Evolutionary conservation across 2,329 filamentous ascomycete genomes (phyloP).

Genomic region (Periconia sp.): DNA sequence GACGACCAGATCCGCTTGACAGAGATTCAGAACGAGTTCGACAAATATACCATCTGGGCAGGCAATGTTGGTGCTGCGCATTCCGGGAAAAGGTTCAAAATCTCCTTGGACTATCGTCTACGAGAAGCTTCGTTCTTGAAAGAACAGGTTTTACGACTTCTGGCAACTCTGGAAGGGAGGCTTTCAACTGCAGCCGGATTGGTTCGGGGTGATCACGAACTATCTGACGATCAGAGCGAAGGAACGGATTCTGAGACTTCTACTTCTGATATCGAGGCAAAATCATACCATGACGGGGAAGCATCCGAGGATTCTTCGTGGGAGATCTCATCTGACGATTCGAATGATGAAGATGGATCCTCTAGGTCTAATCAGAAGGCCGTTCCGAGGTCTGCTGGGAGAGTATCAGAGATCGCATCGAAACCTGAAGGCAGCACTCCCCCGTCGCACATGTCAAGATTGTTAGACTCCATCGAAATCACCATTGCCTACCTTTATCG

Average conservation of each 20-base stretch:
- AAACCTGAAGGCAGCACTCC: not conserved
- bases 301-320: constrained; percentile 5
- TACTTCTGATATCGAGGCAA: not conserved
- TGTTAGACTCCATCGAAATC: constrained; percentile 1
- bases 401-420: not conserved
- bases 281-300: too few relatives aligned
- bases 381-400: not conserved
- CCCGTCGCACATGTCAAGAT: not conserved
- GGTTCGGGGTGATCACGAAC: not conserved
- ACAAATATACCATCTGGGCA: constrained; percentile 19
- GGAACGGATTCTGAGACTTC: not conserved
- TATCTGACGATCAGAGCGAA: not conserved
- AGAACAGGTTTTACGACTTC: constrained; percentile 7
- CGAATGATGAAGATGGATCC: not conserved
- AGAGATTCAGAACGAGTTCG: constrained; percentile 14
- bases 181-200: not conserved
- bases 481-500: not conserved
- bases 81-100: constrained; percentile 8
- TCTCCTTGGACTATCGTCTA: constrained; percentile 18
- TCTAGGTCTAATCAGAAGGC: not conserved
- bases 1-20: not conserved
- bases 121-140: constrained; percentile 18
- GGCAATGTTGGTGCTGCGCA: constrained; percentile 17
- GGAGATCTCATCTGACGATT: constrained; percentile 7
- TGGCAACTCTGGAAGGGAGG: not conserved